These are phyloP conservation scores for Rhynchospora pubera DNA, from an alignment of 176 grass and related monocot species.

Conservation along the genomic window DNA sequence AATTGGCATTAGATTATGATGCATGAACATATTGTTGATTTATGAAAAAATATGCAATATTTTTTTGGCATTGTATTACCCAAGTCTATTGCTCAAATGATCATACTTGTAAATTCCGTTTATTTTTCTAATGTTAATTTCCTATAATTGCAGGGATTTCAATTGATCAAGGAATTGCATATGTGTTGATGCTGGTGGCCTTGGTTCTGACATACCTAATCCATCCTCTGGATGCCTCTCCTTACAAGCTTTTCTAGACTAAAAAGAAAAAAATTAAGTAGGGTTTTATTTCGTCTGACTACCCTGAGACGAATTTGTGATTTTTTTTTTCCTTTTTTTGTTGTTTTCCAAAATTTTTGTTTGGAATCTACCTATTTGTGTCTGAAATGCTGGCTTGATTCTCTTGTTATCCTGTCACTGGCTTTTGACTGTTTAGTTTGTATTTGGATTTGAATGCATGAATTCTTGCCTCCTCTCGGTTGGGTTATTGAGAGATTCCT, in stretches of 20 bases:
- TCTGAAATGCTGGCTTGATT: constrained; percentile 12
- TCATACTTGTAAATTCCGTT: not conserved
- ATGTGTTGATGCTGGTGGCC: constrained; percentile 60
- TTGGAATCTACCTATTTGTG: not conserved
- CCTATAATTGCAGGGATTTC: constrained; percentile 43
- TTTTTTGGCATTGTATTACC: not conserved
- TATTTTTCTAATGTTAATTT: not conserved
- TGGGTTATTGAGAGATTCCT: not conserved
- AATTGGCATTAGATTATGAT: not conserved
- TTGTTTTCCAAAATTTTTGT: not conserved
- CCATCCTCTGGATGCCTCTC: constrained; percentile 64
- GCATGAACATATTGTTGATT: not conserved
- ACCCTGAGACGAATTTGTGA: constrained; percentile 15
- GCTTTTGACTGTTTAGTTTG: constrained; percentile 3
- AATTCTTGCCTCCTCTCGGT: not conserved
- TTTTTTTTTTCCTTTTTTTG: not conserved
- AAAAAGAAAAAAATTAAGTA: constrained; percentile 5
- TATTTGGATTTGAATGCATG: not conserved
- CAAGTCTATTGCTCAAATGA: not conserved
- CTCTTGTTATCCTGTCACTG: not conserved
- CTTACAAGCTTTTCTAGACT: constrained; percentile 58
- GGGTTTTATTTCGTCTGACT: constrained; percentile 26
- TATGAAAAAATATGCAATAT: not conserved
- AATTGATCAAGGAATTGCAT: constrained; percentile 67
- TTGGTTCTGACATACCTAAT: constrained; percentile 78